Base-by-base conservation (phyloP, 257 asterid species). In the Vinca minor region DNA sequence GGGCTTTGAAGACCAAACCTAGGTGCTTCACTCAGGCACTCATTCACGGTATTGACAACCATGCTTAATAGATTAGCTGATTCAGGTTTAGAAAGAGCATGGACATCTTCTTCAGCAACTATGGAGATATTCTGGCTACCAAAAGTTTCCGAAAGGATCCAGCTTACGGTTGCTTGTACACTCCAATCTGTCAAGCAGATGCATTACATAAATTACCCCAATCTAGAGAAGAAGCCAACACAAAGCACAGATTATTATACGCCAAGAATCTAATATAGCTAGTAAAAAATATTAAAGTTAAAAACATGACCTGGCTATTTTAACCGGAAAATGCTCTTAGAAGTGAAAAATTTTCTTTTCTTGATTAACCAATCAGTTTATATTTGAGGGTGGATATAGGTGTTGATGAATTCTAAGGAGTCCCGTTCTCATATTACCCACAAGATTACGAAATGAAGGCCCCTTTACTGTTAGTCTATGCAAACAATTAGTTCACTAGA, bases 61-160 rank as follows among this genome's bases (percentile, higher is more conserved):
- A 66, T 74, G 28, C 32, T 75, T 66, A 90, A 57, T 55, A 83
- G 71, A 62, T 80, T 72, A 52, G 78, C 76, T 23, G 93, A 82
- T 63, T 79, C 91, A 7, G 87, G 67, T 46, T 72, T 80, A 32
- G 89, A 83, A 23, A 90, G 89, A 69, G 85, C 70, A 69, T 77
- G 79, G 48, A 81, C 83, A 67, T 90, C 96, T 79, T 90, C 97
- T 84, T 87, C 96, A 21, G 97, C 97, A 26, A 90, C 88, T 39
- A 87, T 75, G 50, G 89, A 87, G 67, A 81, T 70, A 56, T 73
- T 78, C 47, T 82, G 71, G 38, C 75, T 63, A 69, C 82, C 85
- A 56, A 84, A 82, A 62, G 67, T 64, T 64, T 77, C 73, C 9
- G 86, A 73, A 62, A 89, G 80, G 65, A 86, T 57, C 93, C 88